Evolutionary conservation across 2,329 filamentous ascomycete species (phyloP), one percentile per base, ranked within the genome.

Genomic region (Dactylonectria estremocensis): DNA sequence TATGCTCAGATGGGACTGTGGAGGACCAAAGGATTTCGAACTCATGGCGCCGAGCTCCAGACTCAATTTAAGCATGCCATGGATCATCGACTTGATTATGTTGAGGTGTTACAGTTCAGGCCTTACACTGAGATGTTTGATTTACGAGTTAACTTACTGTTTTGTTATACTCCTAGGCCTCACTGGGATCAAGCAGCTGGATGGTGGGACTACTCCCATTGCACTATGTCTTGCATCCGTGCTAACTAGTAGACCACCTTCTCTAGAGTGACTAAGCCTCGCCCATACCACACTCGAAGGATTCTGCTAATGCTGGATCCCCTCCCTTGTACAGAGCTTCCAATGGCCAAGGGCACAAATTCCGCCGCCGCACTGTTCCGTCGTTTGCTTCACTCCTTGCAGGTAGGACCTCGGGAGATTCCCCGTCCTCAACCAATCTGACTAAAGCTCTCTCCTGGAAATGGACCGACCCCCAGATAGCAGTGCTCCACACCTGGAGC

Each of bases 401-500:
- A 24, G 46, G 4, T 49, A 49, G 46, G 20, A 49, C 46, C 20
- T 49, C 20, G 4, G 46, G 46, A 49, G 46, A 49, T 49, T 49
- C 46, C 46, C 20, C 46, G 20, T 49, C 20, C 20, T 49, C 46
- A 49, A 49, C 46, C 46, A 20, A 49, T 24, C 20, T 49, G 11
- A 49, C 22, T 24, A 49, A 16, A 16, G 20, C 20, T 49, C 46
- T 49, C 46, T 49, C 46, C 46, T 24, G 46, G 46, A 24, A 49
- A 49, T 24, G 46, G 46, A 24, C 20, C 46, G 20, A 28, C 46
- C 10, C 46, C 46, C 20, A 28, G 46, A 24, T 49, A 49, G 46
- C 46, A 49, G 46, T 49, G 46, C 46, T 49, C 46, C 46, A 49
- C 46, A 16, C 46, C 46, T 24, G 46, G 46, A 24, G 46, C 46